These are phyloP conservation scores for Eutrema salsugineum DNA, from an alignment of 441 rosid species.

Conservation along the genomic window DNA sequence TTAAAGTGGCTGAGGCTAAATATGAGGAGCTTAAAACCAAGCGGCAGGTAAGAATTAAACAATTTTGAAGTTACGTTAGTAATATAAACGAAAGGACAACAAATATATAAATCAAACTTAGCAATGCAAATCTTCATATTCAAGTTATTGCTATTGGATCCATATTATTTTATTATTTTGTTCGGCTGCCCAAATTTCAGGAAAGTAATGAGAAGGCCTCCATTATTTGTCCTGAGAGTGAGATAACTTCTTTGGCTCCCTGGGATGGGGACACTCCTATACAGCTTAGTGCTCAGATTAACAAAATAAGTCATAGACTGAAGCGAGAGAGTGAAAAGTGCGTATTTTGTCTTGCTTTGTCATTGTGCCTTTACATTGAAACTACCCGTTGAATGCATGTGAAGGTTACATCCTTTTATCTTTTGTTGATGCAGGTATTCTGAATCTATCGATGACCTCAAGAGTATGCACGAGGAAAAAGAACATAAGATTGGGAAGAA, in stretches of 20 bases:
- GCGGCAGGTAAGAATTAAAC: conserved; percentile 44
- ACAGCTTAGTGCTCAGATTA: conserved; percentile 64
- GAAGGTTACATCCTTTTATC: neutral
- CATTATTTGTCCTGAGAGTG: conserved; percentile 79
- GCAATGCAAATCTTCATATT: neutral
- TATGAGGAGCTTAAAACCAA: conserved; percentile 49
- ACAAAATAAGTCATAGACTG: conserved; percentile 63
- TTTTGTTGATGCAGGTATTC: conserved; percentile 49
- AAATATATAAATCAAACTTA: neutral
- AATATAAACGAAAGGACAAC: neutral
- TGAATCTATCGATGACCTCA: conserved; percentile 82
- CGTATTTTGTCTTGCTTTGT: conserved; percentile 14
- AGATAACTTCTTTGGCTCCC: conserved; percentile 65
- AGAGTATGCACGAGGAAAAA: conserved; percentile 51
- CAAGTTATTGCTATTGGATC: neutral
- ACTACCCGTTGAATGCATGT: neutral
- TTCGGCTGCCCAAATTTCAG: conserved; percentile 30
- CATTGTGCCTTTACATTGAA: neutral
- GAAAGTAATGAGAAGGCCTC: conserved; percentile 78
- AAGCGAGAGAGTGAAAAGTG: conserved; percentile 69
- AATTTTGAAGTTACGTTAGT: neutral
- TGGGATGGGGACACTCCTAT: conserved; percentile 67
- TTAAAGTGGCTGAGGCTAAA: conserved; percentile 58
- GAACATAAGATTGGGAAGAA: conserved; percentile 55
- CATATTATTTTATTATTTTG: neutral